Conservation (phyloP, 2,329 filamentous ascomycete genomes). For the Penicillium digitatum region DNA sequence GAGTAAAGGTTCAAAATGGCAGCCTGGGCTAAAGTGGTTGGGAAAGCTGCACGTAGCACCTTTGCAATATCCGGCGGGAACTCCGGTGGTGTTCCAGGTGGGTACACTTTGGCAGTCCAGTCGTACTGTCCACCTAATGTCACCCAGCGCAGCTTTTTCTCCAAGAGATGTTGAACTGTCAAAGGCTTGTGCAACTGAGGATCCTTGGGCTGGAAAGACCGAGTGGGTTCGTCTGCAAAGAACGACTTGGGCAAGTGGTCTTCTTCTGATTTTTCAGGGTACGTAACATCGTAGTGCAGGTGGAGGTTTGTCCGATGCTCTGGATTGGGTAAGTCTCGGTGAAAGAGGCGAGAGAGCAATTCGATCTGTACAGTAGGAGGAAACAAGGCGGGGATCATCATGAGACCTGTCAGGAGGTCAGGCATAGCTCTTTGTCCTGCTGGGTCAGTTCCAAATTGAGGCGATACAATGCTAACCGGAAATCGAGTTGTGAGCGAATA, state of each 20-base stretch:
- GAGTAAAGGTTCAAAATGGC: constrained; percentile 93
- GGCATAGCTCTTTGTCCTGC: constrained; percentile 6
- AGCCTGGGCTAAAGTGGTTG: constrained; percentile 73
- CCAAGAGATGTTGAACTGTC: constrained; percentile 64
- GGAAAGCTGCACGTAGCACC: constrained; percentile 68
- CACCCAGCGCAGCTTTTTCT: constrained; percentile 83
- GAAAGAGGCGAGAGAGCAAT: constrained; percentile 70
- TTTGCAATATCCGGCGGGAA: constrained; percentile 71
- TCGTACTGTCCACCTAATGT: constrained; percentile 95
- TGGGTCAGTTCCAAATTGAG: constrained; percentile 7
- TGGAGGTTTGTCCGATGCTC: constrained; percentile 86
- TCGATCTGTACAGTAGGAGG: constrained; percentile 63
- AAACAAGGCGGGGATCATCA: constrained; percentile 71
- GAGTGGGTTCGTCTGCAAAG: constrained; percentile 50
- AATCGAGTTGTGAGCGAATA: constrained; percentile 35
- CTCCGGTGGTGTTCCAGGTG: constrained; percentile 58
- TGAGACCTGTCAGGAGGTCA: constrained; percentile 60
- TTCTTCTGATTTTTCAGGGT: constrained; percentile 41
- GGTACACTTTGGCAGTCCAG: constrained; percentile 86
- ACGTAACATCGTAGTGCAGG: constrained; percentile 69
- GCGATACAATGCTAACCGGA: constrained; percentile 33
- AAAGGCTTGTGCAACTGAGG: constrained; percentile 70
- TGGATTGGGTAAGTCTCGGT: constrained; percentile 69
- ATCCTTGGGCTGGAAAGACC: constrained; percentile 58
- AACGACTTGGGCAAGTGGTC: constrained; percentile 40